Conservation (phyloP, 2,329 filamentous ascomycete species). For the Colletotrichum paranaense region DNA sequence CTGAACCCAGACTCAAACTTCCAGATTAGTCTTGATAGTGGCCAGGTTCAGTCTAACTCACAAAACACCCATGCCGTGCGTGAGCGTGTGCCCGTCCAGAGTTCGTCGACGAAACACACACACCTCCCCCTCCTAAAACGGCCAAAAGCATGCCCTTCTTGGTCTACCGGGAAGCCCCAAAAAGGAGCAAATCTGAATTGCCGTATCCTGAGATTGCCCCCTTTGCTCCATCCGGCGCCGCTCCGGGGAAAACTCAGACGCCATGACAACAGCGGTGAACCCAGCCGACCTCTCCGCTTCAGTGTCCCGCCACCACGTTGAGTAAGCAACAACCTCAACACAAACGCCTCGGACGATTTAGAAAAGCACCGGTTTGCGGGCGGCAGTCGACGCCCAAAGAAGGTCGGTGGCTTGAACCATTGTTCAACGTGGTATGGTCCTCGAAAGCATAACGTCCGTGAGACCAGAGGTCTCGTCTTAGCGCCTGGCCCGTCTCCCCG, state of each 20-base stretch:
- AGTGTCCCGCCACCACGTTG: slow-evolving; percentile 5
- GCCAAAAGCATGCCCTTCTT: neutral
- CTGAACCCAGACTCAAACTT: neutral
- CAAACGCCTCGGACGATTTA: neutral
- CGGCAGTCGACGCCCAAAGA: neutral
- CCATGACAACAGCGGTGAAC: slow-evolving; percentile 31
- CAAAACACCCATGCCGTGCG: neutral
- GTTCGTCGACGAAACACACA: slow-evolving; percentile 27
- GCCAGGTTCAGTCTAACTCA: neutral
- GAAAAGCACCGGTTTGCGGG: neutral
- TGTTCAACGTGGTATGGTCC: neutral
- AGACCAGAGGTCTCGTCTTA: slow-evolving; percentile 6
- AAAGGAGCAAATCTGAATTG: neutral
- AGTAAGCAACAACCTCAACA: neutral
- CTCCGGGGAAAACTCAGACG: slow-evolving; percentile 16
- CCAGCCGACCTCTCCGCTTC: slow-evolving; percentile 5
- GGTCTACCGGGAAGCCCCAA: neutral
- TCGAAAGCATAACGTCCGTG: slow-evolving; percentile 1
- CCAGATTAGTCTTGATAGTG: neutral
- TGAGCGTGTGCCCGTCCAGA: neutral
- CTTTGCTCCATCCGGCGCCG: slow-evolving; percentile 6
- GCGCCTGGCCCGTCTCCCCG: slow-evolving; percentile 20
- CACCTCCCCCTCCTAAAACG: slow-evolving; percentile 13
- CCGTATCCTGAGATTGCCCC: slow-evolving; percentile 1
- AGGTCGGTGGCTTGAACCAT: neutral